These are phyloP conservation scores for Phylloporus sp. DNA, from an alignment of 768 basidiomycete species.

Conservation along the genomic window DNA sequence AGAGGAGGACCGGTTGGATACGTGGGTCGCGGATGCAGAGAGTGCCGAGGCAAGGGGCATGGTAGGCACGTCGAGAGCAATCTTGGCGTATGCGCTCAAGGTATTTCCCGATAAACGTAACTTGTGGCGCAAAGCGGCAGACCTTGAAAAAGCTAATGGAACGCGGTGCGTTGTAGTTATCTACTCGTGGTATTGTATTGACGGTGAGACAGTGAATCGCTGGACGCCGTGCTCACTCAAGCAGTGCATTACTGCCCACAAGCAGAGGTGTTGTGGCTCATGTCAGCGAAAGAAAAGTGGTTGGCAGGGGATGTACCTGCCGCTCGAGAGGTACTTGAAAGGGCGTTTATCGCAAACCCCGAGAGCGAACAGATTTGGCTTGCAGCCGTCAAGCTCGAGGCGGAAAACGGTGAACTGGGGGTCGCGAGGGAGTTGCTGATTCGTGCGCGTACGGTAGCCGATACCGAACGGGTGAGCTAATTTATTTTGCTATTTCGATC, in stretches of 20 bases:
- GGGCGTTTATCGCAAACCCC: constrained; percentile 90
- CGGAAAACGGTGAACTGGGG: constrained; percentile 86
- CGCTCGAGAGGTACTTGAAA: constrained; percentile 84
- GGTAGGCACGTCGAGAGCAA: constrained; percentile 80
- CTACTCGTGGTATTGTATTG: background rate
- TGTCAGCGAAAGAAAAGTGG: constrained; percentile 99
- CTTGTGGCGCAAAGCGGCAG: constrained; percentile 90
- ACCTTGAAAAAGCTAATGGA: constrained; percentile 89
- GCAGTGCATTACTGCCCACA: constrained; percentile 92
- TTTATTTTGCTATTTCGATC: background rate
- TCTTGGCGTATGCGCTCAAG: constrained; percentile 85
- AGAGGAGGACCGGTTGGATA: constrained; percentile 86
- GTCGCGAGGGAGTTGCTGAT: constrained; percentile 84
- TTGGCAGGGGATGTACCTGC: constrained; percentile 79
- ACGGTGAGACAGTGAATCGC: constrained; percentile 52
- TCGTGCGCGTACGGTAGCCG: constrained; percentile 85
- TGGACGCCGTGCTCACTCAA: constrained; percentile 74
- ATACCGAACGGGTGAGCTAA: constrained; percentile 78
- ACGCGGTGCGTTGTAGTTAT: constrained; percentile 47
- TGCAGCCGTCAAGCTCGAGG: constrained; percentile 94
- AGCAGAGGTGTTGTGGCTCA: constrained; percentile 95
- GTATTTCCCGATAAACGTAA: constrained; percentile 82
- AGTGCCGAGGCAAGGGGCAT: constrained; percentile 65
- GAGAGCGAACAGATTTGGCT: constrained; percentile 98
- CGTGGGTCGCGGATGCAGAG: constrained; percentile 92